A percentile compares a stretch with the other conserved stretches of the same genome.
Evolutionary conservation across 495 filamentous ascomycete species (phyloP).

Genomic region (Aspergillus incahuasiensis): DNA sequence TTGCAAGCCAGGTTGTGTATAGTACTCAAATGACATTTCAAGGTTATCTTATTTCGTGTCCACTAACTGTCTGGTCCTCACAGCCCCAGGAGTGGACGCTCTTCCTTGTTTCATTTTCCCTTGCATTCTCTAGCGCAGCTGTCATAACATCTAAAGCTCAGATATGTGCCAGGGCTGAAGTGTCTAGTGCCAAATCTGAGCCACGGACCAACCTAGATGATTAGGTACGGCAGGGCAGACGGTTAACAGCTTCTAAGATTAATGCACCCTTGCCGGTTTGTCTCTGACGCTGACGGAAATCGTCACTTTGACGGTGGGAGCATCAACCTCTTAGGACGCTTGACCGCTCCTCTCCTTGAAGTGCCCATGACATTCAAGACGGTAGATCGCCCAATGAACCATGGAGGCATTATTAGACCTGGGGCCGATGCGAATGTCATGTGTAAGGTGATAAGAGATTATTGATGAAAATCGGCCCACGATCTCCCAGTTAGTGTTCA

Average conservation of each 20-base stretch:
- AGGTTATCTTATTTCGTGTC: background rate
- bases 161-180: background rate
- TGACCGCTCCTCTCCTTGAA: slow-evolving; percentile 14
- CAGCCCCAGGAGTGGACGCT: background rate
- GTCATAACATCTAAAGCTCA: background rate
- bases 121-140: background rate
- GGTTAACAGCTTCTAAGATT: slow-evolving; percentile 6
- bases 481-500: slow-evolving; percentile 18
- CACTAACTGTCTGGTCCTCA: background rate
- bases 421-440: background rate
- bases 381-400: background rate
- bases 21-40: background rate
- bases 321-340: background rate
- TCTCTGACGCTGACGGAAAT: background rate
- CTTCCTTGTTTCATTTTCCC: background rate
- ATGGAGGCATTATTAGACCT: background rate
- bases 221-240: slow-evolving; percentile 15
- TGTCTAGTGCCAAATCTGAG: background rate
- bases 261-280: background rate
- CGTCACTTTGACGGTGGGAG: background rate
- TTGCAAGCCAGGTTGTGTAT: background rate
- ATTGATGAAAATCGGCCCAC: slow-evolving; percentile 3
- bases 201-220: background rate
- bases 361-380: background rate
- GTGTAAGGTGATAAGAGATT: slow-evolving; percentile 6